Conservation (phyloP, 2,329 filamentous ascomycete genomes). For the Talaromyces amestolkiae region DNA sequence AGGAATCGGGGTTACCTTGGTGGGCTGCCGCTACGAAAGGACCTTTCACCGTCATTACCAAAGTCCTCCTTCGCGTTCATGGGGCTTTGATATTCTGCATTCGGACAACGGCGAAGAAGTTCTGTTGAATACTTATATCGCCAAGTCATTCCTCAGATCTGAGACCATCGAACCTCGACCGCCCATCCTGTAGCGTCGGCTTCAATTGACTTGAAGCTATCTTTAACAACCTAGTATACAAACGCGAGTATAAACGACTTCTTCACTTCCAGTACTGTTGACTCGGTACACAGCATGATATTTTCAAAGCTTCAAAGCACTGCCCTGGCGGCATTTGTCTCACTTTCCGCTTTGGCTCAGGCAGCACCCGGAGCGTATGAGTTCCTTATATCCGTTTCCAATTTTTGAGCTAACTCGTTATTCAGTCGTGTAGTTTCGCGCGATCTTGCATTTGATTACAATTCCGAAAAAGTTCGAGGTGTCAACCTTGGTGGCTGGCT, state of each 20-base stretch:
- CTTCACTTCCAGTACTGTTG: slow-evolving; percentile 2
- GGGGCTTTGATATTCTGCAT: slow-evolving; percentile 9
- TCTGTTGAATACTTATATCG: slow-evolving; percentile 16
- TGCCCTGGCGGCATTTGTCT: slow-evolving; percentile 16
- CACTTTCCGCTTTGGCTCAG: slow-evolving; percentile 12
- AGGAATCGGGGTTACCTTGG: not conserved
- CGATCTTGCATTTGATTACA: slow-evolving; percentile 52
- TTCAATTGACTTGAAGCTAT: slow-evolving; percentile 17
- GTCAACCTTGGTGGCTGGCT: slow-evolving; percentile 67
- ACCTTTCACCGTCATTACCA: not conserved
- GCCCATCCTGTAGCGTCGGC: slow-evolving; percentile 3
- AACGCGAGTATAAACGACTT: not conserved
- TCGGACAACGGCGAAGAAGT: not conserved
- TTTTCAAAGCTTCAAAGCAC: slow-evolving; percentile 14
- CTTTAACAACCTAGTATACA: not conserved
- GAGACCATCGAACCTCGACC: not conserved
- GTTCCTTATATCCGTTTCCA: not conserved
- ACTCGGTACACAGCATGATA: slow-evolving; percentile 15
- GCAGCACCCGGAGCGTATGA: slow-evolving; percentile 15
- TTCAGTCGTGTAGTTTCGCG: slow-evolving; percentile 29
- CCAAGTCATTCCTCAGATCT: slow-evolving; percentile 10
- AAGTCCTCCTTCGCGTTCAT: not conserved
- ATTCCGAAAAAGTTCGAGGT: slow-evolving; percentile 57
- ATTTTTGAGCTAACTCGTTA: not conserved
- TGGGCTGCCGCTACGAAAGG: not conserved